Evolutionary conservation across 2,329 filamentous ascomycete species (phyloP).

Genomic region (Phyllosticta citrichinensis): DNA sequence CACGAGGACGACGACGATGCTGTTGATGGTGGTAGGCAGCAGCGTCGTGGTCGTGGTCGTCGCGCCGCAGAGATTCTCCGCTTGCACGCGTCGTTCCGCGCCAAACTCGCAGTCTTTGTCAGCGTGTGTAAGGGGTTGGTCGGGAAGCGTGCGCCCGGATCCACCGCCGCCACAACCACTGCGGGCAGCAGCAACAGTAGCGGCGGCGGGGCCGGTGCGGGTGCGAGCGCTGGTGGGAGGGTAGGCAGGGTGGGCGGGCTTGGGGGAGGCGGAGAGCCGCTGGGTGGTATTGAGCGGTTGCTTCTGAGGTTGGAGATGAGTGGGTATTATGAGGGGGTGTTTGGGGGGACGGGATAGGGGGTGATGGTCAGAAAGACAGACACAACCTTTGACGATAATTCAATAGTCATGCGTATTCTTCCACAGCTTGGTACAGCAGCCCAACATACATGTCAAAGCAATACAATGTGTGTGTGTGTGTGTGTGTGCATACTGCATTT

Average conservation of each 20-base stretch:
- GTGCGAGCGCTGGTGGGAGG: neutral
- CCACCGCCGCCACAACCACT: slow-evolving; percentile 18
- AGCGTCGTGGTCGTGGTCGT: too few species aligned
- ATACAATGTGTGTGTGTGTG: too few species aligned
- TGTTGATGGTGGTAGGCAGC: too few species aligned
- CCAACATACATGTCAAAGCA: too few species aligned
- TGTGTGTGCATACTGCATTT: too few species aligned
- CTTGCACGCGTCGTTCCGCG: slow-evolving; percentile 57
- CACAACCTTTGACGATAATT: too few species aligned
- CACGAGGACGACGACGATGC: slow-evolving; percentile 8
- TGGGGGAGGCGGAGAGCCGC: slow-evolving; percentile 38
- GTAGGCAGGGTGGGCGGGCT: neutral
- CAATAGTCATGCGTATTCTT: too few species aligned
- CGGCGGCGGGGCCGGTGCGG: neutral
- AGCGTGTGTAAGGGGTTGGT: slow-evolving; percentile 58
- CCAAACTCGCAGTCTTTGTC: slow-evolving; percentile 65
- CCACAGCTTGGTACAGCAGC: too few species aligned
- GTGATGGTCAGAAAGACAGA: too few species aligned
- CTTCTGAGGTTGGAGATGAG: slow-evolving; percentile 62
- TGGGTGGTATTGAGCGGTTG: slow-evolving; percentile 50
- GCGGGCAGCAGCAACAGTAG: neutral
- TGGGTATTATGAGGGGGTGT: slow-evolving; percentile 44
- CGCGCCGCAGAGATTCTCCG: slow-evolving; percentile 26
- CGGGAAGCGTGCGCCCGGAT: slow-evolving; percentile 46
- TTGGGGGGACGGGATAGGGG: neutral